Evolutionary conservation across 805 yeast species (phyloP).

Genomic region (Candida caryicola): DNA sequence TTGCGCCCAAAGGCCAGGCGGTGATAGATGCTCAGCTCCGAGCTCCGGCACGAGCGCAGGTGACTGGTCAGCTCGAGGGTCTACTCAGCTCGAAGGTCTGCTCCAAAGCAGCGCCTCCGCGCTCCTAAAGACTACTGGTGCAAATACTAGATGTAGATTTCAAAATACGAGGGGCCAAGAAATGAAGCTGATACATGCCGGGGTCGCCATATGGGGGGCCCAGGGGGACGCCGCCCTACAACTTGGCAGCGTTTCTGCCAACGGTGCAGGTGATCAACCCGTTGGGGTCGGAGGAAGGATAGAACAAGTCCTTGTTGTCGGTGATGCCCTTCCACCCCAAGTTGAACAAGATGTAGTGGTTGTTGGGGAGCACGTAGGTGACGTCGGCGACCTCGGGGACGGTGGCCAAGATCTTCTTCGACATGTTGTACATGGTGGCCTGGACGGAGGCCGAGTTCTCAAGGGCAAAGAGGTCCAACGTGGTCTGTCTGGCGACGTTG

Average conservation of each 20-base stretch:
- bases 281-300: slow-evolving; percentile 90
- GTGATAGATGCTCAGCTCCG: too few species aligned
- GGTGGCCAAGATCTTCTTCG: slow-evolving; percentile 60
- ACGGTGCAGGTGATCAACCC: slow-evolving; percentile 89
- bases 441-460: slow-evolving; percentile 94
- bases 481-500: slow-evolving; percentile 59
- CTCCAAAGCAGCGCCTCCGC: too few species aligned
- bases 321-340: slow-evolving; percentile 80
- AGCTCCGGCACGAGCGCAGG: too few species aligned
- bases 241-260: slow-evolving; percentile 55
- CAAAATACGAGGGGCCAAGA: too few species aligned
- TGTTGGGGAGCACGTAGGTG: slow-evolving; percentile 80
- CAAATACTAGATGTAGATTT: too few species aligned
- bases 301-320: slow-evolving; percentile 79
- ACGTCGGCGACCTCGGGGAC: slow-evolving; percentile 63
- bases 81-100: too few species aligned
- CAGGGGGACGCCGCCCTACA: too few species aligned
- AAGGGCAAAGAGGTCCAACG: slow-evolving; percentile 73
- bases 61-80: too few species aligned
- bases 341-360: slow-evolving; percentile 82
- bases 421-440: slow-evolving; percentile 95
- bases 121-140: too few species aligned
- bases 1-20: slow-evolving; percentile 2
- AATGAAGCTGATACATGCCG: too few species aligned
- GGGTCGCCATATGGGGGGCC: too few species aligned